Evolutionary conservation across 345 rosid genomes (phyloP), one percentile per base, ranked within the genome.

Genomic region (Camelina sativa): DNA sequence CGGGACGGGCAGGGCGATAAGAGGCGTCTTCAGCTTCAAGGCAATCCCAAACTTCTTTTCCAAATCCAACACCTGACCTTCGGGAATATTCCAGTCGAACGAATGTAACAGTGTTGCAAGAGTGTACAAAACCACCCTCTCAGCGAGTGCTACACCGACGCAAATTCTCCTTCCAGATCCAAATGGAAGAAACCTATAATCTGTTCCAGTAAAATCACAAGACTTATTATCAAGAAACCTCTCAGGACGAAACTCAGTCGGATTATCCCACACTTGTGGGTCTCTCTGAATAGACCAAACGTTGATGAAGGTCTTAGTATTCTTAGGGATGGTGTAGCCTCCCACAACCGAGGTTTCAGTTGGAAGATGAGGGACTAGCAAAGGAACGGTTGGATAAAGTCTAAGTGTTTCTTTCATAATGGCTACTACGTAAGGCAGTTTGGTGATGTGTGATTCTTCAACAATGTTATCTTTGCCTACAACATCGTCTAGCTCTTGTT

Each of bases 101-200:
- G 94, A 92, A 62, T 90, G 92, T 72, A 88, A 62, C 5, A 88
- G 69, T 1, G 94, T 85, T 4, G 92, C 91, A 0, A 87, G 80
- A 4, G 77, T 75, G 61, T 84, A 84, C 71, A 87, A 11, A 74
- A 88, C 82, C 91, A 90, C 84, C 83, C 89, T 87, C 80, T 90
- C 94, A 0, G 89, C 94, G 81, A 90, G 85, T 4, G 89, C 88
- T 3, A 85, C 67, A 2, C 94, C 97, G 0, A 82, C 93, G 12
- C 93, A 92, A 0, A 82, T 89, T 75, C 97, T 87, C 54, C 96
- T 61, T 2, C 97, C 96, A 2, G 93, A 88, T 70, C 96, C 96
- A n/a, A 92, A 92, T 17, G 96, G 97, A 16, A 90, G 69, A 77
- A 75, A 90, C 15, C 38, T 80, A 59, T 84, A 83, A 52, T 92